Evolutionary conservation across 257 asterid species (phyloP), one percentile per base, ranked within the genome.

Genomic region (Solanum phureja): DNA sequence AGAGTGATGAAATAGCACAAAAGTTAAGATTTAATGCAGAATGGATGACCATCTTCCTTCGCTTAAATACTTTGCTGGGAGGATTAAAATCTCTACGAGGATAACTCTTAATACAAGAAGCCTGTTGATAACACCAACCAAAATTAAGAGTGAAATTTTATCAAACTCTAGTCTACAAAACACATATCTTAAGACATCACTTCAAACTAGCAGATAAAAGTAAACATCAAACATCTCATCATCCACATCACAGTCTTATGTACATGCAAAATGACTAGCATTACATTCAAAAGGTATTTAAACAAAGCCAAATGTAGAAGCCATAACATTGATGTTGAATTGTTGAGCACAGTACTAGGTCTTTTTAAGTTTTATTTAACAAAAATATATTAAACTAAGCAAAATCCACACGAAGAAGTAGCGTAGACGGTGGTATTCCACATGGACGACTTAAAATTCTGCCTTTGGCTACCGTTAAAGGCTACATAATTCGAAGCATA

Each of bases 31-130:
- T 93, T 83, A 86, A 86, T 33, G 90, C 83, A 23, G 93, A 88
- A 92, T 83, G 71, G 34, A 89, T 29, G 40, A 88, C 93, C 92
- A 89, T 66, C 89, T 86, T 86, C 66, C 19, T 64, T 56, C 42
- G 46, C 83, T 74, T 18, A 9, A 27, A 79, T 81, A 42, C 64
- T 58, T 62, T 10, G 56, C 83, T 29, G 34, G 29, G 34, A 29
- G 29, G 46, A 66, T 38, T 27, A 24, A 52, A 38, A 18, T 31
- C 76, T 46, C 42, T 68, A 66, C 2, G 13, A 66, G 11, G 83
- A 44, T 85, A 29, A 46, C 29, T 46, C 85, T 33, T 86, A 3
- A 71, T 38, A 86, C 1, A 24, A 71, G 8, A 71, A 71, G 12
- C 83, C 83, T 69, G 83, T 49, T 11, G 75, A 85, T 42, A 64